Conservation (phyloP, 108 stramenopile genomes). For the Nitzschia inconspicua region DNA sequence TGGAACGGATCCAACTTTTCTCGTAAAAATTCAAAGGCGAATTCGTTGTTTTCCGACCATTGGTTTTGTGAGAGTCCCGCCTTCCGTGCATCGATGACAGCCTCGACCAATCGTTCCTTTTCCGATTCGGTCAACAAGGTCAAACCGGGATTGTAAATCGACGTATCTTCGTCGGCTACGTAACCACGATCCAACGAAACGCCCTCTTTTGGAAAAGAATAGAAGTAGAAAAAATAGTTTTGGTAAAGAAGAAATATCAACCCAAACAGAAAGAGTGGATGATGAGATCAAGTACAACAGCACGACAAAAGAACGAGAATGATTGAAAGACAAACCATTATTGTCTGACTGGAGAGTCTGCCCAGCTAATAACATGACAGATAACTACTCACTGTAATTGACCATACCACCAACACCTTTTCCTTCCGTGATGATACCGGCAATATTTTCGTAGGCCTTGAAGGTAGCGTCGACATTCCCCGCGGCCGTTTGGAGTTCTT, state of each 20-base stretch:
- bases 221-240: background rate
- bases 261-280: background rate
- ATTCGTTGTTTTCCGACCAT: constrained; percentile 71
- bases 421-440: constrained; percentile 82
- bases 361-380: no score
- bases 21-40: constrained; percentile 60
- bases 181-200: constrained; percentile 67
- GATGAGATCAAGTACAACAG: background rate
- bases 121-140: constrained; percentile 70
- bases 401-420: constrained; percentile 78
- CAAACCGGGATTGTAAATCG: constrained; percentile 85
- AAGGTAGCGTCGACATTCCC: constrained; percentile 59
- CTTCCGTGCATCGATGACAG: constrained; percentile 53
- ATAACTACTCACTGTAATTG: constrained; percentile 73
- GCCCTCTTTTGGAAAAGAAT: constrained; percentile 38
- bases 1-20: constrained; percentile 72
- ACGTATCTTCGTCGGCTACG: constrained; percentile 80
- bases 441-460: constrained; percentile 58
- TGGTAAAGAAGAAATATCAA: background rate
- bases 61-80: constrained; percentile 32
- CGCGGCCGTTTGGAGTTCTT: constrained; percentile 31
- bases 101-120: constrained; percentile 68
- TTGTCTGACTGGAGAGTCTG: no score
- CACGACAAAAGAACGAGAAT: background rate
- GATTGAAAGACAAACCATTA: no score